Percentiles rank a stretch among this genome's conserved stretches.
Evolutionary conservation across 306 rosid genomes (phyloP).

Genomic region (Oxytropis ochrocephala): DNA sequence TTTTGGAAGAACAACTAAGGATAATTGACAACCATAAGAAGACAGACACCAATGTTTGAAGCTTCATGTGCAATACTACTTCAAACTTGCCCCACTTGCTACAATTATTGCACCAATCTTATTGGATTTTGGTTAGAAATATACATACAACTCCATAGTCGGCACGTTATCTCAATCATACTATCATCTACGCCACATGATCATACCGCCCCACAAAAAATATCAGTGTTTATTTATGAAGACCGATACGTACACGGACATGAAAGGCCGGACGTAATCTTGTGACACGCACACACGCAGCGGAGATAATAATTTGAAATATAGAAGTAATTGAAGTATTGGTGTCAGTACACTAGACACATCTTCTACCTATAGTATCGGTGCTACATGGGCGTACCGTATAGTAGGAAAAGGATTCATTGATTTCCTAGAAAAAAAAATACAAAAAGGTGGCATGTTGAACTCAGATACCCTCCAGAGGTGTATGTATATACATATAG

Average conservation of each 20-base stretch:
- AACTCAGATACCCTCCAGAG: constrained; percentile 20
- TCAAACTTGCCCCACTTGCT: not conserved
- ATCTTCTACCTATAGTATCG: too few species aligned
- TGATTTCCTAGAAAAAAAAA: not conserved
- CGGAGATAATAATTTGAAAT: too few species aligned
- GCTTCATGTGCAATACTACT: not conserved
- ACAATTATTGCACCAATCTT: constrained; percentile 3
- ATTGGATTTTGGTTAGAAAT: not conserved
- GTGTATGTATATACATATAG: not conserved
- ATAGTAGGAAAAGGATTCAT: too few species aligned
- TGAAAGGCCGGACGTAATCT: too few species aligned
- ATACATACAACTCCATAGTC: not conserved
- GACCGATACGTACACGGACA: too few species aligned
- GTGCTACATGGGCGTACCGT: too few species aligned
- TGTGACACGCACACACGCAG: too few species aligned
- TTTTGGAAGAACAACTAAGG: not conserved
- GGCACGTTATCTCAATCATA: not conserved
- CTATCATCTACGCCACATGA: too few species aligned
- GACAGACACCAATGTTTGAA: not conserved
- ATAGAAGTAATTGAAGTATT: too few species aligned
- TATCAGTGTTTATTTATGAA: too few species aligned
- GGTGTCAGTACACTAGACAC: too few species aligned
- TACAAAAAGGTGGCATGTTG: constrained; percentile 1
- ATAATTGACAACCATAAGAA: constrained; percentile 1
- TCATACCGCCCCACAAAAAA: too few species aligned